Base-by-base conservation (phyloP, 192 early-diverging fungal species). In the Entomortierella lignicola region DNA sequence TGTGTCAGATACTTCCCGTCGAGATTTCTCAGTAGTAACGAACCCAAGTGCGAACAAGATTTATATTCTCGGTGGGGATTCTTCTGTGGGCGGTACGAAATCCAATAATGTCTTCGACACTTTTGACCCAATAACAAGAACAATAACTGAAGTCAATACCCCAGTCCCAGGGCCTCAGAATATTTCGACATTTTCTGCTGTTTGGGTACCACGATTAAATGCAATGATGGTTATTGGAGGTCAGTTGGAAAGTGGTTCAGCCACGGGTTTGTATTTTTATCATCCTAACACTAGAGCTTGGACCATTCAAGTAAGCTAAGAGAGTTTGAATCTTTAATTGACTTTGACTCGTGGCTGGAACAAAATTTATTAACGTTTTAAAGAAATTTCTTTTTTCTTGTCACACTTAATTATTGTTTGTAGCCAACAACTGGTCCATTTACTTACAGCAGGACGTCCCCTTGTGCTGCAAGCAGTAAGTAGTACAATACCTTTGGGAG, bases 391-490 rank as follows among this genome's bases (percentile, higher is more conserved):
- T 18, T 54, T 54, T 54, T 54, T 50, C 47, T 50, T 50, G n/a
- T 21, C 15, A 15, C 21, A 26, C 11, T 7, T 6, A 61, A 52
- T n/a, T n/a, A n/a, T n/a, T n/a, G n/a, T n/a, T n/a, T n/a, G n/a
- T 53, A 79, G 75, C 41, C 68, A 30, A 79, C 75, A 4, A 79
- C 39, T n/a, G 75, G 75, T 0, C 6, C 75, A 8, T 79, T 79
- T 39, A 54, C 39, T 43, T 70, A 66, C n/a, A 57, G 27, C 2
- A 55, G 66, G 41, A 44, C 17, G 1, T 58, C 67, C 7, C 31
- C 53, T 18, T 79, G 75, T 47, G 68, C 75, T 23, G 75, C 75
- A 17, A 66, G 41, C 26, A 79, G 75, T 79, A 79, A 66, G 75
- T 41, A 20, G 2, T 52, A 48, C 29, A 20, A 57, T 2, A 4